Conservation (phyloP, 768 basidiomycete genomes). For the Trametes elegans region DNA sequence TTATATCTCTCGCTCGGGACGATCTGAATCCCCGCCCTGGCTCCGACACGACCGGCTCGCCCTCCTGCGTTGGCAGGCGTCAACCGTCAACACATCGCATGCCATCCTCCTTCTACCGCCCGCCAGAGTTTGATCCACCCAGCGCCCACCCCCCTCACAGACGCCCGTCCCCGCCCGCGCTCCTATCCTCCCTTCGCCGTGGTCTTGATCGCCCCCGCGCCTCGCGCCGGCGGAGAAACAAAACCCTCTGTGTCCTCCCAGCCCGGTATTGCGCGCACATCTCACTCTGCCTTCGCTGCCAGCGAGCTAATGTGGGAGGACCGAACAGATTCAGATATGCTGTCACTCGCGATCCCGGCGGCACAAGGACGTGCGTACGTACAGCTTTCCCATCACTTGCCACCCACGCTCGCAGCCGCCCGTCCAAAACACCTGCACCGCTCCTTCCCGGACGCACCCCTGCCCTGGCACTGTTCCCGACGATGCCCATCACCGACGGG, state of each 20-base stretch:
- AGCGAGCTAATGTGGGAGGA: no score
- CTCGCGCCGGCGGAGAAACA: no score
- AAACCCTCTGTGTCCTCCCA: no score
- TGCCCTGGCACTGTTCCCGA: background rate
- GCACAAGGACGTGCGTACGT: no score
- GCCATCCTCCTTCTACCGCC: no score
- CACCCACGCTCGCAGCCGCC: background rate
- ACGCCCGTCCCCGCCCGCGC: background rate
- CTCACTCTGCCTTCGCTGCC: background rate
- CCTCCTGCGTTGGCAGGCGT: background rate
- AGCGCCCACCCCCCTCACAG: background rate
- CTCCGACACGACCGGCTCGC: conserved; percentile 3
- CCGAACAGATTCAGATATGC: no score
- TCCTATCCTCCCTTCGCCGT: background rate
- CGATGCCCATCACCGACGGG: background rate
- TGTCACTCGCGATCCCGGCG: no score
- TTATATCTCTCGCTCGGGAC: background rate
- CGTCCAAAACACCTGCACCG: background rate
- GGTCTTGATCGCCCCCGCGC: background rate
- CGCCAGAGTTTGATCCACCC: background rate
- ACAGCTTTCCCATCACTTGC: no score
- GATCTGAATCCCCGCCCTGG: background rate
- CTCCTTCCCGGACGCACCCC: background rate
- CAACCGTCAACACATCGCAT: background rate
- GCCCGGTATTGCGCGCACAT: no score